A percentile compares a stretch with the other conserved stretches of the same genome.
Evolutionary conservation across 305 asterid genomes (phyloP).

Genomic region (Salvia sclarea): DNA sequence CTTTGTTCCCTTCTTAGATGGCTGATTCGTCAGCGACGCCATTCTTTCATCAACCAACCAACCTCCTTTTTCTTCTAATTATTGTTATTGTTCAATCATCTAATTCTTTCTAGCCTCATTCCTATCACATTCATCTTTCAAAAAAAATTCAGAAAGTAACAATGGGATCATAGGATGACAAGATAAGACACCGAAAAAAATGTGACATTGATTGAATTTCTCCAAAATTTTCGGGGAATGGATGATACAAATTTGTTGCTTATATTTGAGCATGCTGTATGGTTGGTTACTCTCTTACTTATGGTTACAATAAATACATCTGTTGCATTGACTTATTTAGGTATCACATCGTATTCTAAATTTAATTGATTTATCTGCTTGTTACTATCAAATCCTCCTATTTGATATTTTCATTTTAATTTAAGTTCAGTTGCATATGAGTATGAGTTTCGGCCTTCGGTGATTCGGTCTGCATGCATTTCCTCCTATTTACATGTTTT

Average conservation of each 20-base stretch:
- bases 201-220: slow-evolving; percentile 30
- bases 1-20: slow-evolving; percentile 41
- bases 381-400: background rate
- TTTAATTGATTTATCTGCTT: too few relatives aligned
- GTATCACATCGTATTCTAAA: too few relatives aligned
- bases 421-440: too few relatives aligned
- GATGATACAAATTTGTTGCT: slow-evolving; percentile 23
- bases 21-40: slow-evolving; percentile 40
- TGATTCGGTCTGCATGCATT: too few relatives aligned
- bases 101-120: too few relatives aligned
- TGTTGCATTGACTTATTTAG: background rate
- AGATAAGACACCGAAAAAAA: slow-evolving; percentile 25
- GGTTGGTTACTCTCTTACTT: slow-evolving; percentile 16
- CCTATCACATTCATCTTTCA: background rate
- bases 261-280: background rate
- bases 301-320: slow-evolving; percentile 10
- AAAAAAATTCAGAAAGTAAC: background rate
- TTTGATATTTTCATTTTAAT: too few relatives aligned
- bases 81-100: background rate
- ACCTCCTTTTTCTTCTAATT: too few relatives aligned
- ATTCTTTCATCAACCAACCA: slow-evolving; percentile 1
- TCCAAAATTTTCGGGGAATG: slow-evolving; percentile 24
- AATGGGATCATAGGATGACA: slow-evolving; percentile 6
- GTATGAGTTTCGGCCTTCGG: too few relatives aligned
- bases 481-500: too few relatives aligned